Evolutionary conservation across 1,284 basidiomycete genomes (phyloP).

Genomic region (Uromyces viciae-fabae): DNA sequence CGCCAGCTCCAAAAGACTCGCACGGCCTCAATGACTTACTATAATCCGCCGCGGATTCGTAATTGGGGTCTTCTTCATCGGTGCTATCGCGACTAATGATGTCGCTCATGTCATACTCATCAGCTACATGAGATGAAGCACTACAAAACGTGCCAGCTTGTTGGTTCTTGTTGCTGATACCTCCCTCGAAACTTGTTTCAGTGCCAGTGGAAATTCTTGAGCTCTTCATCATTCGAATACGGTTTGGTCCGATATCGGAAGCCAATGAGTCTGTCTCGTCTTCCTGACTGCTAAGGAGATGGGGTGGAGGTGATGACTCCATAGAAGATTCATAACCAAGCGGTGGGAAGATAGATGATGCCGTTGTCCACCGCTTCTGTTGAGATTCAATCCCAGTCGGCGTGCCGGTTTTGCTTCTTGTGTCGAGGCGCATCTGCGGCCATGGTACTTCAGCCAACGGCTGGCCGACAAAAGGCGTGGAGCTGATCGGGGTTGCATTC

Average conservation of each 20-base stretch:
- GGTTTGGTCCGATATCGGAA: neutral
- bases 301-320: neutral
- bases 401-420: neutral
- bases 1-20: too few relatives aligned
- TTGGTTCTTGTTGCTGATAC: too few relatives aligned
- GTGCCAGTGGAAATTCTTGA: neutral
- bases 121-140: neutral
- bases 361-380: neutral
- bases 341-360: conserved; percentile 17
- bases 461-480: conserved; percentile 4
- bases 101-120: neutral
- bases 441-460: conserved; percentile 13
- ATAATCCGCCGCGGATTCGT: conserved; percentile 11
- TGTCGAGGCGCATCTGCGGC: conserved; percentile 3
- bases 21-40: too few relatives aligned
- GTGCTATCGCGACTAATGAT: neutral
- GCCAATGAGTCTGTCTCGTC: neutral
- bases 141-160: neutral
- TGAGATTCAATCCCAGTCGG: neutral
- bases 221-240: neutral
- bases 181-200: neutral
- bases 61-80: conserved; percentile 7
- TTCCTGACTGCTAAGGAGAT: neutral
- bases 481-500: too few relatives aligned
- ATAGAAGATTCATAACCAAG: neutral